Evolutionary conservation across 805 yeast genomes (phyloP).

Genomic region (Cyberlindnera subsufficiens): DNA sequence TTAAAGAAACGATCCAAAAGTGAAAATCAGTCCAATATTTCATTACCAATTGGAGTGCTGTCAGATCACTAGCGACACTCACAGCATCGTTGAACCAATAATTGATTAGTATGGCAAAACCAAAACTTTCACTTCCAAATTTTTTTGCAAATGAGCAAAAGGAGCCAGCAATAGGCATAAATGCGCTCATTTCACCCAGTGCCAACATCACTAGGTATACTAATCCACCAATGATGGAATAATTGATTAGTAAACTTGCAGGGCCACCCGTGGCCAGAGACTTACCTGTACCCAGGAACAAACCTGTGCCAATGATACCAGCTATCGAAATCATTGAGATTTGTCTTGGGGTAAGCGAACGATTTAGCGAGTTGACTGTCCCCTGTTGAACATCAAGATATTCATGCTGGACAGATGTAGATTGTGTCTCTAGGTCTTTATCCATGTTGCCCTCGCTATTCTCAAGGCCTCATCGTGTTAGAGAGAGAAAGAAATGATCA

Average conservation of each 20-base stretch:
- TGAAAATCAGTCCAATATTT: slow-evolving; percentile 46
- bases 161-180: slow-evolving; percentile 51
- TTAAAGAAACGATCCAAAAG: slow-evolving; percentile 49
- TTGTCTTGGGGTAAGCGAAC: slow-evolving; percentile 37
- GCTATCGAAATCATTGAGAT: slow-evolving; percentile 75
- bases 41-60: slow-evolving; percentile 50
- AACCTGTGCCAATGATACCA: slow-evolving; percentile 77
- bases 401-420: background rate
- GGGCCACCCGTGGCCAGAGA: slow-evolving; percentile 40
- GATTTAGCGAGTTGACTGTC: slow-evolving; percentile 21
- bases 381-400: slow-evolving; percentile 3
- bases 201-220: slow-evolving; percentile 51
- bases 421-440: background rate
- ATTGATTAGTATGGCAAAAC: slow-evolving; percentile 35
- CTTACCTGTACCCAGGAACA: slow-evolving; percentile 49
- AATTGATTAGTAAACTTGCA: slow-evolving; percentile 18
- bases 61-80: slow-evolving; percentile 50
- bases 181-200: slow-evolving; percentile 58
- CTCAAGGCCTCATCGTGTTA: too few relatives aligned
- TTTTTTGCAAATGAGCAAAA: slow-evolving; percentile 48
- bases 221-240: slow-evolving; percentile 44
- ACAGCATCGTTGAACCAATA: slow-evolving; percentile 31
- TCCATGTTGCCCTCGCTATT: too few relatives aligned
- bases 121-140: slow-evolving; percentile 44
- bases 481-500: too few relatives aligned